Conservation (phyloP, 129 eudicot genomes). For the Centrapalus pauciflorus region DNA sequence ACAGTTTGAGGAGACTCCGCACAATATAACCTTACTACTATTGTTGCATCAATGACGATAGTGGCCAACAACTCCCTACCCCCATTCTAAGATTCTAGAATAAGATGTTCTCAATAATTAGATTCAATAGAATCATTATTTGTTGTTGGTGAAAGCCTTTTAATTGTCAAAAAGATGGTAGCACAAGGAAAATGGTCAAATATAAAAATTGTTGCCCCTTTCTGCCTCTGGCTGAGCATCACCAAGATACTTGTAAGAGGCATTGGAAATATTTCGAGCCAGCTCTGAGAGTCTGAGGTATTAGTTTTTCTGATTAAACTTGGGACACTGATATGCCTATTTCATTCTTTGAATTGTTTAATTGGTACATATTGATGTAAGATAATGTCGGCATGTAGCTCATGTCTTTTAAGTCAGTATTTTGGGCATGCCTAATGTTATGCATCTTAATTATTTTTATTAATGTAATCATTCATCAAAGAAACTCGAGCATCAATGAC, state of each 20-base stretch:
- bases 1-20: neutral
- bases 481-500: neutral
- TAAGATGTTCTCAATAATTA: neutral
- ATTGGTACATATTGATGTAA: neutral
- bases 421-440: neutral
- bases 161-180: neutral
- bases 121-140: neutral
- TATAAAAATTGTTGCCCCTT: neutral
- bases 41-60: neutral
- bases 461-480: neutral
- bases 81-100: neutral
- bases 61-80: neutral
- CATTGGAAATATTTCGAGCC: neutral
- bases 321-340: neutral
- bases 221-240: neutral
- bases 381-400: neutral
- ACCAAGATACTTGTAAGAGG: neutral
- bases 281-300: neutral
- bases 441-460: neutral
- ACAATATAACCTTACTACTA: neutral
- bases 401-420: neutral
- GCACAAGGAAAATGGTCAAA: neutral
- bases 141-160: neutral
- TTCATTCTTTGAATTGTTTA: neutral
- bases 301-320: neutral